These are phyloP conservation scores for Aspergillus sp. DNA, from an alignment of 2,329 filamentous ascomycete species.

Conservation along the genomic window DNA sequence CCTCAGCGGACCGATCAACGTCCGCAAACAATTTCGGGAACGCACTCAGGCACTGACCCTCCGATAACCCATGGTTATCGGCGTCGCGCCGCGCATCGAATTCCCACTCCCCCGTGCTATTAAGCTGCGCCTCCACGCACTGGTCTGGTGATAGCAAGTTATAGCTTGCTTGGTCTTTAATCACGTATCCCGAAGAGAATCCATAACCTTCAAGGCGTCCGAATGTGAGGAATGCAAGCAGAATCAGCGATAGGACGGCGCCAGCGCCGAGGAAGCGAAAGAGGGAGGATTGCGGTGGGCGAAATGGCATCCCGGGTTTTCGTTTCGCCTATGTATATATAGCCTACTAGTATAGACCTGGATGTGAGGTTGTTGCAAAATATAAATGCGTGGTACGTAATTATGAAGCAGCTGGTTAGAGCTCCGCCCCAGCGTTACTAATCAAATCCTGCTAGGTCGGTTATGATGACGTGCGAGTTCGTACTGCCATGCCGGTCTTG, in stretches of 20 bases:
- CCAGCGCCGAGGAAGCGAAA: constrained; percentile 30
- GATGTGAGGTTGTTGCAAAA: neutral
- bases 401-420: neutral
- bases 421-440: neutral
- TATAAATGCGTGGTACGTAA: neutral
- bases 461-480: neutral
- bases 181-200: too few species aligned
- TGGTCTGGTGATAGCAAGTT: neutral
- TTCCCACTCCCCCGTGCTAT: constrained; percentile 25
- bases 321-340: neutral
- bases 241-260: constrained; percentile 25
- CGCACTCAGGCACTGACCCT: constrained; percentile 38
- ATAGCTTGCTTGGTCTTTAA: too few species aligned
- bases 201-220: constrained; percentile 1
- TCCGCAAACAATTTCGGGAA: constrained; percentile 42
- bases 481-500: neutral
- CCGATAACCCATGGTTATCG: constrained; percentile 37
- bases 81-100: constrained; percentile 35
- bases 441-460: neutral
- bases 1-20: constrained; percentile 29
- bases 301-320: constrained; percentile 10
- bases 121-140: neutral
- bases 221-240: constrained; percentile 30
- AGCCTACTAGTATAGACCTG: neutral
- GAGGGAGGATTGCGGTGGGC: constrained; percentile 17